Percentiles rank a stretch among this genome's conserved stretches.
These are phyloP conservation scores for Saccharomycopsis sp. DNA, from an alignment of 805 yeast genomes.

Conservation along the genomic window DNA sequence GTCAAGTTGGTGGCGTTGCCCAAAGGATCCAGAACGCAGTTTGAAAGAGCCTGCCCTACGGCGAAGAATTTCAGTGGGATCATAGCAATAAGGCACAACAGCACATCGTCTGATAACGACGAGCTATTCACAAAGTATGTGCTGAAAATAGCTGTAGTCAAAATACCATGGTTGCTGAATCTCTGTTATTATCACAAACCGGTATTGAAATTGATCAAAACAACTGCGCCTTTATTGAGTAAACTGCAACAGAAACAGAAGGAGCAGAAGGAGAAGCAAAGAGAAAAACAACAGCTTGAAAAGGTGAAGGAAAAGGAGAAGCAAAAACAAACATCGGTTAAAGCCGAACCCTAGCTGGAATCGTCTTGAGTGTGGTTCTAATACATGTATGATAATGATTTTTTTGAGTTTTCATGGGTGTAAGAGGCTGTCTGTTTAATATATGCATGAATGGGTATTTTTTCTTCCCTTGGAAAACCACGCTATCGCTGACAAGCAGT, in stretches of 20 bases:
- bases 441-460: background rate
- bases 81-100: background rate
- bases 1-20: background rate
- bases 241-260: conserved; percentile 23
- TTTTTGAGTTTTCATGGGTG: background rate
- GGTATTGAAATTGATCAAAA: conserved; percentile 37
- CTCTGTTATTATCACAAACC: conserved; percentile 27
- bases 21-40: background rate
- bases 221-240: conserved; percentile 39
- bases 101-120: background rate
- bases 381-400: background rate
- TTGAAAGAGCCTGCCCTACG: background rate
- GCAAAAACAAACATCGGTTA: background rate
- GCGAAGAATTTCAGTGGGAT: background rate
- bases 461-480: background rate
- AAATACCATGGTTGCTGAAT: conserved; percentile 41
- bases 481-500: background rate
- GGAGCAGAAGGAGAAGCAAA: conserved; percentile 23
- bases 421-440: background rate
- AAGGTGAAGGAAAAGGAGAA: background rate
- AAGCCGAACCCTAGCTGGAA: background rate
- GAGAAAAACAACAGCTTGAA: background rate
- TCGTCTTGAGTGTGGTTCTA: background rate
- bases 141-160: conserved; percentile 30
- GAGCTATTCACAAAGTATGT: background rate